Evolutionary conservation across 805 yeast species (phyloP).

Genomic region (Wickerhamomyces bovis): DNA sequence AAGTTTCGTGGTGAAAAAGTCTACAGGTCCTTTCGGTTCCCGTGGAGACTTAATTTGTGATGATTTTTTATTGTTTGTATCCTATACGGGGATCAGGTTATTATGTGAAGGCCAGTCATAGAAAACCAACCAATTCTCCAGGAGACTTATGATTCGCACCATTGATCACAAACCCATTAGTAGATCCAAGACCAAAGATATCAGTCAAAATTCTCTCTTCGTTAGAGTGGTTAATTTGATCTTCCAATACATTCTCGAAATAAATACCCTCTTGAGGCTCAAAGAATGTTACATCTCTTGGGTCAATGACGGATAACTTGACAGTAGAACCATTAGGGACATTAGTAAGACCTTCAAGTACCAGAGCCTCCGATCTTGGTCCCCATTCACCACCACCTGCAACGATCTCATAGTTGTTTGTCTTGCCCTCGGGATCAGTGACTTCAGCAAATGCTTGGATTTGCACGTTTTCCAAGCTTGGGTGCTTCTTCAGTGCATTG

Average conservation of each 20-base stretch:
- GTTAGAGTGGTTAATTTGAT: background rate
- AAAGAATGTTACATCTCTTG: background rate
- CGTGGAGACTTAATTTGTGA: no score
- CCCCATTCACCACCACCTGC: conserved; percentile 16
- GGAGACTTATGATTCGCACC: background rate
- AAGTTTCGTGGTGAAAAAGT: no score
- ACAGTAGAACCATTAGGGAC: background rate
- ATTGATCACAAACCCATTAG: background rate
- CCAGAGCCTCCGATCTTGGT: conserved; percentile 1
- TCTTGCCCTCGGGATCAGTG: background rate
- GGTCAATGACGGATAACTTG: background rate
- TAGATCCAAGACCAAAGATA: background rate
- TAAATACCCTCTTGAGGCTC: background rate
- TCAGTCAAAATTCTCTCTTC: background rate
- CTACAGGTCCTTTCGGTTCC: no score
- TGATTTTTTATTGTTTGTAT: no score
- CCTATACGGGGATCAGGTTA: no score
- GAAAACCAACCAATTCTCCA: background rate
- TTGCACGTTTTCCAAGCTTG: background rate
- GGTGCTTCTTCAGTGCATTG: background rate
- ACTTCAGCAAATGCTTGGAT: conserved; percentile 4
- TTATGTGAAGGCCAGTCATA: no score
- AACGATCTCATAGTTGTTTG: conserved; percentile 1
- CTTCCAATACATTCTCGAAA: background rate
- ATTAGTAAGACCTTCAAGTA: background rate